Evolutionary conservation across 2,329 filamentous ascomycete species (phyloP).

Genomic region (Trichophyton verrucosum): DNA sequence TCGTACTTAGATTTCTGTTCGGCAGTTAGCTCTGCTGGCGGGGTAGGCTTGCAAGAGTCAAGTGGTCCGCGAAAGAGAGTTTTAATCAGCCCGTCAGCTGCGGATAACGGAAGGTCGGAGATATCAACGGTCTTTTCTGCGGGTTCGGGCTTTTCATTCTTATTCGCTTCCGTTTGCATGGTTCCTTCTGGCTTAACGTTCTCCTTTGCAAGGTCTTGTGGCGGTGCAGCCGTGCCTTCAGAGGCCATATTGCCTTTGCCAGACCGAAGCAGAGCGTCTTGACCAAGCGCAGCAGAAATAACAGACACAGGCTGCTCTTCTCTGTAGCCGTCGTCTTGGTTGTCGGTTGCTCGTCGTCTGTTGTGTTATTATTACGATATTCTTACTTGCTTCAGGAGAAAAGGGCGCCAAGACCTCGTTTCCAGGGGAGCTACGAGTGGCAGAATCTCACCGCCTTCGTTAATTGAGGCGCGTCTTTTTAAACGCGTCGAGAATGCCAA

Average conservation of each 20-base stretch:
- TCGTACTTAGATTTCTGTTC: slow-evolving; percentile 78
- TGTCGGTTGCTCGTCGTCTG: background rate
- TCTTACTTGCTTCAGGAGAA: background rate
- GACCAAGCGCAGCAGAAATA: background rate
- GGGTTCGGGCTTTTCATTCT: background rate
- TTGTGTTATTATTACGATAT: background rate
- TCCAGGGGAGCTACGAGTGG: background rate
- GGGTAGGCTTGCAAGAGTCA: slow-evolving; percentile 44
- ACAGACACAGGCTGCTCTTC: background rate
- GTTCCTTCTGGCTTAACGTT: background rate
- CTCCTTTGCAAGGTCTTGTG: background rate
- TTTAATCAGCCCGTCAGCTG: slow-evolving; percentile 33
- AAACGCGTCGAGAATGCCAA: background rate
- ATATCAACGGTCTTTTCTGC: background rate
- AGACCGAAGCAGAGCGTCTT: background rate
- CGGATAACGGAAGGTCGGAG: slow-evolving; percentile 25
- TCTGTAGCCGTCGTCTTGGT: background rate
- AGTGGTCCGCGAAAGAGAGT: slow-evolving; percentile 50
- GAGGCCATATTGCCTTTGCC: background rate
- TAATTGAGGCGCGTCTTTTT: background rate
- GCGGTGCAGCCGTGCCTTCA: background rate
- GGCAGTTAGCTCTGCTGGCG: slow-evolving; percentile 50
- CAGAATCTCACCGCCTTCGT: slow-evolving; percentile 1
- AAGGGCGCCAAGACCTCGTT: background rate
- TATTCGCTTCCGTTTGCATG: background rate